A percentile compares a stretch with the other conserved stretches of the same genome.
phyloP scores from a whole-genome alignment of 2,329 filamentous ascomycete species.

The Xylaria sp. region DNA sequence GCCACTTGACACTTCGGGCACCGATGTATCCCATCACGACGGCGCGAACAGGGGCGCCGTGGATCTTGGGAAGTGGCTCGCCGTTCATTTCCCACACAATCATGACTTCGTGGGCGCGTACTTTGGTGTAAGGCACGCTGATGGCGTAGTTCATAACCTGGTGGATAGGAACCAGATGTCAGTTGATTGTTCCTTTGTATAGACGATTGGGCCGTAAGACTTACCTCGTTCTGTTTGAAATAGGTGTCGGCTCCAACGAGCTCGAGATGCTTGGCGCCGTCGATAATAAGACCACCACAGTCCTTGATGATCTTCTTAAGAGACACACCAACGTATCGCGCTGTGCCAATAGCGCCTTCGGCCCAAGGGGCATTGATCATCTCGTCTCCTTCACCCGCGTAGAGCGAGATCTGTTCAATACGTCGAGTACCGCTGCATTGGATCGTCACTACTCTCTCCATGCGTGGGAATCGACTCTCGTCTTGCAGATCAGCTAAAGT shows the following conservation, averaged over 20 bases:
- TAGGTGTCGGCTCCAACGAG: slow-evolving; percentile 68
- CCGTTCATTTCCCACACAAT: slow-evolving; percentile 70
- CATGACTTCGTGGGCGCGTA: slow-evolving; percentile 60
- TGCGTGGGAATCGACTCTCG: slow-evolving; percentile 54
- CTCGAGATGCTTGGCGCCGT: slow-evolving; percentile 56
- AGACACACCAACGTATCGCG: slow-evolving; percentile 56
- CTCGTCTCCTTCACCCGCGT: slow-evolving; percentile 63
- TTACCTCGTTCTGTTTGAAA: slow-evolving; percentile 57
- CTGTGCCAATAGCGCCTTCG: slow-evolving; percentile 62
- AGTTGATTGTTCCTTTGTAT: slow-evolving; percentile 33
- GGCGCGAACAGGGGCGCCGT: slow-evolving; percentile 58
- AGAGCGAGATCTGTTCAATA: slow-evolving; percentile 61
- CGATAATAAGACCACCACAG: slow-evolving; percentile 54
- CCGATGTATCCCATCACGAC: slow-evolving; percentile 64
- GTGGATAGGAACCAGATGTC: slow-evolving; percentile 13
- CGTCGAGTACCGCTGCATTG: slow-evolving; percentile 66
- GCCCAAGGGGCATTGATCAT: slow-evolving; percentile 52
- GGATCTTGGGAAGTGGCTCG: slow-evolving; percentile 56
- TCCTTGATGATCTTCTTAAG: slow-evolving; percentile 66
- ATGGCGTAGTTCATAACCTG: slow-evolving; percentile 59
- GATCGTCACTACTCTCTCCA: slow-evolving; percentile 54
- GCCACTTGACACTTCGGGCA: slow-evolving; percentile 59
- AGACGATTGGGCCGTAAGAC: slow-evolving; percentile 47
- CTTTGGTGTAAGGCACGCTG: slow-evolving; percentile 62
- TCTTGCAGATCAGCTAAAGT: slow-evolving; percentile 57